A percentile compares a stretch with the other conserved stretches of the same genome.
Conservation (phyloP, 305 asterid species). For the Rubia occidens region DNA sequence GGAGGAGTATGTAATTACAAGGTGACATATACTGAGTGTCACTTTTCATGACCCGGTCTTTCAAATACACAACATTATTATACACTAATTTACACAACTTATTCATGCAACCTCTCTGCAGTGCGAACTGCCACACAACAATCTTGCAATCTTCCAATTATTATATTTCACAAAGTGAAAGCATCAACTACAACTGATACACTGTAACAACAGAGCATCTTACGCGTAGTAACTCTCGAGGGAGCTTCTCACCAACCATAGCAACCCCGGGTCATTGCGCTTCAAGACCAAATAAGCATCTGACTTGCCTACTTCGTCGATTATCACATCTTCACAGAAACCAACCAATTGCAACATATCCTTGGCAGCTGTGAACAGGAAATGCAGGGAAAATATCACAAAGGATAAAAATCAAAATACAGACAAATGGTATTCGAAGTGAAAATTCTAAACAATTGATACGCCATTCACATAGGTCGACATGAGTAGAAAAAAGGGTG, state of each 20-base stretch:
- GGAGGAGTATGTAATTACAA: too few species aligned
- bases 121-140: too few species aligned
- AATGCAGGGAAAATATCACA: background rate
- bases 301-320: constrained; percentile 37
- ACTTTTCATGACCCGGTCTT: background rate
- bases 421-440: background rate
- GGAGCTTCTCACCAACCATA: constrained; percentile 85
- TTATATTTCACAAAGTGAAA: background rate
- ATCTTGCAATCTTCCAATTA: background rate
- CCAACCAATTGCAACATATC: constrained; percentile 58
- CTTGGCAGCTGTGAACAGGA: constrained; percentile 57
- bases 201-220: background rate
- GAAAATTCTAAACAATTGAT: background rate
- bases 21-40: background rate
- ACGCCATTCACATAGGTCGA: background rate
- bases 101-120: background rate
- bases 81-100: background rate
- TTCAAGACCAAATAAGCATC: constrained; percentile 55
- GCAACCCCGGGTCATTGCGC: constrained; percentile 73
- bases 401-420: background rate
- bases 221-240: constrained; percentile 37
- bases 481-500: background rate
- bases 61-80: background rate
- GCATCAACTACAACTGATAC: background rate
- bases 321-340: constrained; percentile 46